Evolutionary conservation across 371 early-diverging fungal species (phyloP), one percentile per base, ranked within the genome.

Genomic region (Zychaea mexicana): DNA sequence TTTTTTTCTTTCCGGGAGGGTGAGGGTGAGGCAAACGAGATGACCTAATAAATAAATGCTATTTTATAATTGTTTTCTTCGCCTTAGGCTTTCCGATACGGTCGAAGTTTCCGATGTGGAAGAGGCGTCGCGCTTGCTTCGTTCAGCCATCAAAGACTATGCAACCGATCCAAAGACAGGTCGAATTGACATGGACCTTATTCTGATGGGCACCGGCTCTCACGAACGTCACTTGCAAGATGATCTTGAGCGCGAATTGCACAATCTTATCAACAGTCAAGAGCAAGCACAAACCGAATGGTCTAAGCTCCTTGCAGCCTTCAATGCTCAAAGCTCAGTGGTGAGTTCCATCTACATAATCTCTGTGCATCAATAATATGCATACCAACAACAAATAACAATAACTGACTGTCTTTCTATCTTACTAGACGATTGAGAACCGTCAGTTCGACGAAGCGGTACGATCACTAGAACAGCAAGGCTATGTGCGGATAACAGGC

Each of bases 141-240:
- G 92, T 64, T 94, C 92, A 60, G 98, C 97, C 19, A 86, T 99
- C 72, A 93, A 97, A 64, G 92, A 94, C 28, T 90, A 95, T 36
- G 99, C 99, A 4, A 94, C 97, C 28, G 99, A 99, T 76, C 99
- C 99, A 3, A 86, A 87, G 45, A 99, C 99, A 6, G 99, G 99
- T 27, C 85, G 93, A 61, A 91, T 99, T 39, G 99, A 99, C 70
- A 88, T 99, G 85, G 99, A 99, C 75, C 84, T 99, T 65, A 82
- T 99, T 42, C 90, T 90, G 58, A 97, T 97, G 24, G 99, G 99
- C 8, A 78, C 78, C 39, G 84, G 84, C 28, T 78, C 86, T 13
- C 80, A 79, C 60, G 86, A 84, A 27, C 84, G 86, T 52, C 72
- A 75, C 19, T 64, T 84, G 60, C 73, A 80, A 59, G 83, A 82